A percentile compares a stretch with the other conserved stretches of the same genome.
Evolutionary conservation across 1,139 yeast species (phyloP).

Genomic region (Diutina rugosa): DNA sequence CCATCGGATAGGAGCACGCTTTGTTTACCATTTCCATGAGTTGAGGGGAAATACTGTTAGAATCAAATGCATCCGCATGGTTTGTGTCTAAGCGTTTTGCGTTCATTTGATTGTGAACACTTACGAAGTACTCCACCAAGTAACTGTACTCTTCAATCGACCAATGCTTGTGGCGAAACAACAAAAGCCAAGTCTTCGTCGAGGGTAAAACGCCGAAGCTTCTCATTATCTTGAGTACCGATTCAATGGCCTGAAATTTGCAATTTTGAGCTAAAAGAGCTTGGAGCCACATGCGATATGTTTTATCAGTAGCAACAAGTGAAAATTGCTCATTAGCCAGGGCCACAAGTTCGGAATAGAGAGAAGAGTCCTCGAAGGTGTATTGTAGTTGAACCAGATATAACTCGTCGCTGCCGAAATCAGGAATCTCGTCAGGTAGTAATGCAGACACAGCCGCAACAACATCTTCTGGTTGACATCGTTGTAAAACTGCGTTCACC

Average conservation of each 20-base stretch:
- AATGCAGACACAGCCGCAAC: neutral
- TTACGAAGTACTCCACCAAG: neutral
- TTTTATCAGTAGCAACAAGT: neutral
- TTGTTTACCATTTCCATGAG: slow-evolving; percentile 23
- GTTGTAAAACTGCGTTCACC: neutral
- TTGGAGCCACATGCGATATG: neutral
- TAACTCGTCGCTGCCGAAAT: neutral
- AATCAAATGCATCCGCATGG: neutral
- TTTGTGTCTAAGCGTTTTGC: neutral
- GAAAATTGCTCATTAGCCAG: neutral
- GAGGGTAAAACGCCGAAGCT: neutral
- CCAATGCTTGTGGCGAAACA: neutral
- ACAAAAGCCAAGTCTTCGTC: neutral
- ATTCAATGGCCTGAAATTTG: neutral
- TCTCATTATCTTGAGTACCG: neutral
- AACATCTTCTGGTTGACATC: neutral
- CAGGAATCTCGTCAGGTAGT: neutral
- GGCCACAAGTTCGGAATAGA: neutral
- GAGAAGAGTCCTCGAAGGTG: neutral
- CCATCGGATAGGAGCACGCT: slow-evolving; percentile 18
- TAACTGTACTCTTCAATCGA: neutral
- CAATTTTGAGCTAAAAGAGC: neutral
- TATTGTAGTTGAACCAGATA: neutral
- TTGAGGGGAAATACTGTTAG: slow-evolving; percentile 9
- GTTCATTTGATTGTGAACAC: neutral